Conservation (phyloP, 2,329 filamentous ascomycete species). For the Chrysosporium keratinophilum region DNA sequence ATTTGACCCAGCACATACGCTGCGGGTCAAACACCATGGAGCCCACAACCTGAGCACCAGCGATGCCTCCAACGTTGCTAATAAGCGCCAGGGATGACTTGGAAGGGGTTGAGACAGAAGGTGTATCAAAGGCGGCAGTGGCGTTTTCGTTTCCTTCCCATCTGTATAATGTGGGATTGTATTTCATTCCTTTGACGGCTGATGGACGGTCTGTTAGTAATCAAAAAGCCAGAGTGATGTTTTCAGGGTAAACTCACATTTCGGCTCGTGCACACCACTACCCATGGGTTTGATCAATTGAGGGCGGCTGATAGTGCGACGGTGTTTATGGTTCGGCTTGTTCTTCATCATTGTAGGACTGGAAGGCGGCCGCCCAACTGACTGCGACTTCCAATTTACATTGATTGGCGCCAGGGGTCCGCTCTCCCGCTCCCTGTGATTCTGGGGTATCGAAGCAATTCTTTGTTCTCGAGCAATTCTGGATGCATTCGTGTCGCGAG, state of each 20-base stretch:
- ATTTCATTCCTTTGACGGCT: conserved; percentile 93
- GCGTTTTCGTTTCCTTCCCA: conserved; percentile 97
- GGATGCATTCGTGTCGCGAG: conserved; percentile 56
- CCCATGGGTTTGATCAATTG: conserved; percentile 80
- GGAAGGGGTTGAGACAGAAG: conserved; percentile 35
- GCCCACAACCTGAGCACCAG: conserved; percentile 87
- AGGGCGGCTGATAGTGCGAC: conserved; percentile 49
- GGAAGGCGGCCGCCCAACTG: conserved; percentile 41
- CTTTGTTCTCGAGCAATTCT: conserved; percentile 54
- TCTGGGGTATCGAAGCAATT: conserved; percentile 36
- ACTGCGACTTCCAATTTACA: conserved; percentile 51
- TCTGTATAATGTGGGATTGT: conserved; percentile 72
- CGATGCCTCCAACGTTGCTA: conserved; percentile 72
- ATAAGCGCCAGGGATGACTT: conserved; percentile 59
- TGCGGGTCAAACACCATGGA: conserved; percentile 97
- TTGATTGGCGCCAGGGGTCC: conserved; percentile 43
- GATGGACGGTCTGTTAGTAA: conserved; percentile 17
- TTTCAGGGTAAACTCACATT: conserved; percentile 50
- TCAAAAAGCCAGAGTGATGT: conserved; percentile 9
- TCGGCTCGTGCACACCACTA: conserved; percentile 60
- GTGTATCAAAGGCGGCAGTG: conserved; percentile 64
- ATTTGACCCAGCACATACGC: conserved; percentile 95
- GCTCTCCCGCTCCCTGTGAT: conserved; percentile 30
- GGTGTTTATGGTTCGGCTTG: conserved; percentile 31
- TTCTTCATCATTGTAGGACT: conserved; percentile 42